Evolutionary conservation across 2,329 filamentous ascomycete species (phyloP).

Genomic region (Pestalotiopsis sp.): DNA sequence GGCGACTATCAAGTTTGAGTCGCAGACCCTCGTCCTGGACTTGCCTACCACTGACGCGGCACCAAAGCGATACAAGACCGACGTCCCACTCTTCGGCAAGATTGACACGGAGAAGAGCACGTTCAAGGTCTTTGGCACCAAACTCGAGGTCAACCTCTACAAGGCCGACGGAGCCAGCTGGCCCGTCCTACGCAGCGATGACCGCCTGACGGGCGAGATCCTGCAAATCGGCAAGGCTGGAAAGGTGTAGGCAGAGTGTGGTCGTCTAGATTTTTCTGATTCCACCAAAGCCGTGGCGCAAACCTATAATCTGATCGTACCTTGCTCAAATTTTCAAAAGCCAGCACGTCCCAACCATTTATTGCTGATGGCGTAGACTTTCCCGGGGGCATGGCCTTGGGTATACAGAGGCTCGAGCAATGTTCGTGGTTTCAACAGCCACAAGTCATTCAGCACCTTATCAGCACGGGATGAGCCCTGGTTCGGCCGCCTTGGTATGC

Average conservation of each 20-base stretch:
- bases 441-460: not conserved
- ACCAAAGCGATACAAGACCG: constrained; percentile 76
- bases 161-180: constrained; percentile 78
- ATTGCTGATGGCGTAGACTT: not conserved
- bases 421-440: not conserved
- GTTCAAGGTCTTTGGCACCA: constrained; percentile 85
- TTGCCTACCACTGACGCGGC: constrained; percentile 79
- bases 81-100: constrained; percentile 73
- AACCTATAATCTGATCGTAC: not conserved
- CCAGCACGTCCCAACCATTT: not conserved
- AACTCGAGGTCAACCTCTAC: constrained; percentile 77
- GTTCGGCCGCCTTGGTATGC: constrained; percentile 5
- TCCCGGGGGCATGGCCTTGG: not conserved
- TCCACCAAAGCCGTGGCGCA: not conserved
- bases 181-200: constrained; percentile 82
- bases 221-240: constrained; percentile 87
- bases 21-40: constrained; percentile 71
- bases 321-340: not conserved
- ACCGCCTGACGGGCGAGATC: constrained; percentile 71
- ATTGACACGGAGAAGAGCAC: constrained; percentile 77
- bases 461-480: constrained; percentile 3
- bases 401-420: not conserved
- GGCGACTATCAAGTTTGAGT: constrained; percentile 71
- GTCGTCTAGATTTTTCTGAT: not conserved
- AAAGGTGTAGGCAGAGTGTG: constrained; percentile 40